phyloP scores from a whole-genome alignment of 2,329 filamentous ascomycete genomes.

The Phyllosticta paracitricarpa region DNA sequence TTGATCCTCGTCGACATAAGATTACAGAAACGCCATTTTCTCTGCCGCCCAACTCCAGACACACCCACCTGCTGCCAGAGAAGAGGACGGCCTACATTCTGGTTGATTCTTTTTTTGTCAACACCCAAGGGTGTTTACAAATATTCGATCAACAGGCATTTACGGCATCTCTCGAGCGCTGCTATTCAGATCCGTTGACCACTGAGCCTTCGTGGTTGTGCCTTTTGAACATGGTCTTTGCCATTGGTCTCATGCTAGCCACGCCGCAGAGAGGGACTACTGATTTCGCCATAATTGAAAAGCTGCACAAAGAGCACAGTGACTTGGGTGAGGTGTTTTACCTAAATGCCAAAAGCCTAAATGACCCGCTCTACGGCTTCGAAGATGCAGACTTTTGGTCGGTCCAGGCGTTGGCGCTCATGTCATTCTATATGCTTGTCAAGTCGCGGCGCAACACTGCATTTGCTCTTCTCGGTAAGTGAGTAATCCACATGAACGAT shows the following conservation, averaged over 20 bases:
- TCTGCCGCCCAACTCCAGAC: conserved; percentile 35
- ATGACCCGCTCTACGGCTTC: conserved; percentile 39
- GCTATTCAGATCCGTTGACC: conserved; percentile 45
- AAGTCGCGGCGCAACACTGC: conserved; percentile 54
- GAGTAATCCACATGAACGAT: background rate
- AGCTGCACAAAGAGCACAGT: conserved; percentile 38
- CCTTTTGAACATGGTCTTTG: conserved; percentile 51
- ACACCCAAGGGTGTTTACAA: conserved; percentile 53
- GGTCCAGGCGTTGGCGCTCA: conserved; percentile 52
- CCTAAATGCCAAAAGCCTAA: conserved; percentile 46
- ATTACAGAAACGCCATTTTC: conserved; percentile 46
- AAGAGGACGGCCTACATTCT: conserved; percentile 45
- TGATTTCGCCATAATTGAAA: conserved; percentile 43
- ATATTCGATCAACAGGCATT: conserved; percentile 47
- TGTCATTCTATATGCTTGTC: conserved; percentile 54
- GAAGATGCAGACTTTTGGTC: conserved; percentile 57
- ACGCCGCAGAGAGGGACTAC: conserved; percentile 40
- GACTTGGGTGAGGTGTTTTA: conserved; percentile 55
- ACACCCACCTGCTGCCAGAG: conserved; percentile 47
- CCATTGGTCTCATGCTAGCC: conserved; percentile 52
- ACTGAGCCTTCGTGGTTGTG: conserved; percentile 46
- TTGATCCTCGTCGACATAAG: conserved; percentile 47
- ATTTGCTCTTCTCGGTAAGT: conserved; percentile 49
- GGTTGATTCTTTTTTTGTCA: conserved; percentile 50
- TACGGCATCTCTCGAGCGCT: conserved; percentile 39